Evolutionary conservation across 139 green algal genomes (phyloP).

Genomic region (Chloropicon primus): DNA sequence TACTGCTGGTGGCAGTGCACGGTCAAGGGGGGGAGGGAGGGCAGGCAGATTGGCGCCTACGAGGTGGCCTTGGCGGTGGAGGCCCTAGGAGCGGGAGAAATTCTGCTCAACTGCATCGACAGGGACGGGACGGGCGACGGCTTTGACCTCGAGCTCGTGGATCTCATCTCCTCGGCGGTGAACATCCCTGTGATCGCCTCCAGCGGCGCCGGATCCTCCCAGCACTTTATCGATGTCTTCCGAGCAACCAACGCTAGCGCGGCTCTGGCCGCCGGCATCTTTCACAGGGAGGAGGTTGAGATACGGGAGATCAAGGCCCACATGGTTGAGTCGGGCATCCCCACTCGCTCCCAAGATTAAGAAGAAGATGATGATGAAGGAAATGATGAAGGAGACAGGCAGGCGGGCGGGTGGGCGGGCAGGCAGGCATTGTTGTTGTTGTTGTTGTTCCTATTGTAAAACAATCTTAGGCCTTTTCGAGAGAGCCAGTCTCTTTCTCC

Average conservation of each 20-base stretch:
- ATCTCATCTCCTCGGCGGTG: slow-evolving; percentile 70
- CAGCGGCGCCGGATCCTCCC: slow-evolving; percentile 71
- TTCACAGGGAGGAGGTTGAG: slow-evolving; percentile 85
- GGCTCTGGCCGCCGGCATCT: slow-evolving; percentile 93
- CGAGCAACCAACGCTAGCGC: slow-evolving; percentile 55
- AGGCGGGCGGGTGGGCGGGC: no score
- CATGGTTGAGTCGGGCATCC: slow-evolving; percentile 56
- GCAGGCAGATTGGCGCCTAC: slow-evolving; percentile 74
- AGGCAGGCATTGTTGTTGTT: no score
- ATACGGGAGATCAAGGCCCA: slow-evolving; percentile 84
- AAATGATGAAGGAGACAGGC: not conserved
- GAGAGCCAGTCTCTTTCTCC: no score
- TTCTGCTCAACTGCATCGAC: slow-evolving; percentile 99
- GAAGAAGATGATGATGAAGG: no score
- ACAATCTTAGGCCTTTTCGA: no score
- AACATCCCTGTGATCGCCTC: slow-evolving; percentile 94
- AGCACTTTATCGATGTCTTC: slow-evolving; percentile 86
- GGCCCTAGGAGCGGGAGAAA: slow-evolving; percentile 88
- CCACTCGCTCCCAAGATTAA: slow-evolving; percentile 42
- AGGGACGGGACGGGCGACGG: slow-evolving; percentile 68
- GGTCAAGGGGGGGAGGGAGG: slow-evolving; percentile 78
- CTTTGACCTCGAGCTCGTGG: slow-evolving; percentile 90
- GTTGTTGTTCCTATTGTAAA: no score
- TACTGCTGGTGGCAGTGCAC: slow-evolving; percentile 97
- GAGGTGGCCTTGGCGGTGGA: slow-evolving; percentile 80